Percentiles rank a stretch among this genome's conserved stretches.
phyloP scores from a whole-genome alignment of 257 asterid genomes.

The Rubia yunnanensis region DNA sequence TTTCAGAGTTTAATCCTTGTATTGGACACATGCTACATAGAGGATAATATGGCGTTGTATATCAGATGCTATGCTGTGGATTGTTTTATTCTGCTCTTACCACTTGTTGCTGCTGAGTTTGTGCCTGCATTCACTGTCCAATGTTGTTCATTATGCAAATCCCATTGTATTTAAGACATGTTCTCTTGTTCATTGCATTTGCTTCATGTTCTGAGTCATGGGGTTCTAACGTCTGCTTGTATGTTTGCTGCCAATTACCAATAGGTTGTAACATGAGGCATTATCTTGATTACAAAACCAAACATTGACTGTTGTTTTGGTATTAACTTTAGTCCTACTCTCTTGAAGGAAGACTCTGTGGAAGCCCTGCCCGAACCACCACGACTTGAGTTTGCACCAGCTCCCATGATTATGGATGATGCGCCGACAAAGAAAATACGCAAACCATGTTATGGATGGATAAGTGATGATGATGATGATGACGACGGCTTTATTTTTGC shows the following conservation, averaged over 20 bases:
- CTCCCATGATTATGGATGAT: no score
- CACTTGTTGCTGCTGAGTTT: neutral
- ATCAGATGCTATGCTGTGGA: neutral
- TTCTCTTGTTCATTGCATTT: neutral
- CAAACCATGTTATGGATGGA: constrained; percentile 6
- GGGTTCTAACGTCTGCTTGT: no score
- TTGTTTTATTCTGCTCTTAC: neutral
- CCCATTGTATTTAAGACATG: neutral
- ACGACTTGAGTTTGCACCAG: neutral
- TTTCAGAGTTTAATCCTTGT: no score
- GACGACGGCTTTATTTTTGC: neutral
- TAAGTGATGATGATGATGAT: neutral
- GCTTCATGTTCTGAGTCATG: neutral
- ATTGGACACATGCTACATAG: no score
- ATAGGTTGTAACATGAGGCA: neutral
- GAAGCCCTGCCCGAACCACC: neutral
- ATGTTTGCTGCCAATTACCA: neutral
- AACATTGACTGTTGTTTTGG: neutral
- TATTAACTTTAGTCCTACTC: neutral
- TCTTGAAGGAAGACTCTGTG: neutral
- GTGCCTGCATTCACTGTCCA: no score
- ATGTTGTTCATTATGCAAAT: no score
- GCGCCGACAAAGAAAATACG: neutral
- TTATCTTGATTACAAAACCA: neutral
- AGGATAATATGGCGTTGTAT: no score